Base-by-base conservation (phyloP, 345 rosid genomes). In the Linum tenue region DNA sequence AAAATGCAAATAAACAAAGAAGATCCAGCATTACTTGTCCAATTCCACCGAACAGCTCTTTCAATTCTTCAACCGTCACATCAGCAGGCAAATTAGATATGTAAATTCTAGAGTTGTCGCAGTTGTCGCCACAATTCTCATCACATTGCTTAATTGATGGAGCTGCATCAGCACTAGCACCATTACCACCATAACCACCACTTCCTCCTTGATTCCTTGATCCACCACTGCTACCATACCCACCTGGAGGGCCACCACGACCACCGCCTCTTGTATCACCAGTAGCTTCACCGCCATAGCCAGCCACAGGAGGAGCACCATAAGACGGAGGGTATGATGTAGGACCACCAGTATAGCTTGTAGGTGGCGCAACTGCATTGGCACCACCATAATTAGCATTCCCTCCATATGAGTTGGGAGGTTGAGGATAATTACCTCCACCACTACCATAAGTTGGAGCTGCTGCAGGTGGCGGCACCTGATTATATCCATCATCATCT, bases 21-120 rank as follows among this genome's bases (percentile, higher is more conserved):
- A 61, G 78, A 76, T 14, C 59, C 44, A 56, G 61, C 68, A 73
- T 84, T 89, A 95, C 99, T 80, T 84, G 95, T 82, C 99, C 96
- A 78, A 95, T 87, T 85, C 99, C 95, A 50, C 95, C 95, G 74
- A 95, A 95, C 74, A 95, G 94, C 22, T 89, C 96, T 67, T 76
- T 81, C 79, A 95, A 80, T 73, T 95, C 92, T 60, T 95, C 99
- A 61, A 55, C 63, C 36, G 96, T 89, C 78, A 95, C 98, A 85
- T 89, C 96, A 17, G 85, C 79, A 39, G 99, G 99, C 83, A 95
- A 80, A 77, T 91, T 95, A 67, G 99, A 89, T 73, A 95, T 89
- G 81, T 95, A 91, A 66, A 95, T 87, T 75, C 99, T 87, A 38
- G 95, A 64, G 75, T 91, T 95, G 82, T 91, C 98, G 76, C 98